These are phyloP conservation scores for Cladorrhinum samala DNA, from an alignment of 495 filamentous ascomycete genomes.

Conservation along the genomic window DNA sequence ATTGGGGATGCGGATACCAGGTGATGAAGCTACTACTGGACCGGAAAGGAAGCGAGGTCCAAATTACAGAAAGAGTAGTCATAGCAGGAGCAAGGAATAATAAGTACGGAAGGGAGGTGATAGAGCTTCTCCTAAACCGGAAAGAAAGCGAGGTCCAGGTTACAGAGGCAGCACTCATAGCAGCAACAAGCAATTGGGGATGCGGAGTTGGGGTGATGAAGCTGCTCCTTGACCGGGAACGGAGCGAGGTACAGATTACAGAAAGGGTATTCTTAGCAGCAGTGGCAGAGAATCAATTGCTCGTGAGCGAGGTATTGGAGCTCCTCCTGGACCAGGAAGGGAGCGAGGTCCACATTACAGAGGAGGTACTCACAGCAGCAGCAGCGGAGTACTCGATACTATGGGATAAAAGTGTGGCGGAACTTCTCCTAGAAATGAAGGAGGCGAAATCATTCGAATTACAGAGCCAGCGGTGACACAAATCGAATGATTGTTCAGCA, in stretches of 20 bases:
- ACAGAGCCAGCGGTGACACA: no score
- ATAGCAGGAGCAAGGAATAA: background rate
- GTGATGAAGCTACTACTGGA: no score
- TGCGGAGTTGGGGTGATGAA: background rate
- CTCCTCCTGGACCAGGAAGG: background rate
- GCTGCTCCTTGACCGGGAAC: background rate
- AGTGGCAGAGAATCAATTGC: background rate
- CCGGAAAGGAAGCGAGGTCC: no score
- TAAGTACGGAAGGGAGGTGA: background rate
- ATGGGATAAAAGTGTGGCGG: no score
- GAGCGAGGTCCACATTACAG: background rate
- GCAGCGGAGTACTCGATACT: no score
- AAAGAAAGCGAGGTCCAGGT: background rate
- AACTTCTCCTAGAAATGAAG: no score
- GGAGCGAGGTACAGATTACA: background rate
- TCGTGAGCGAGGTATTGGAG: background rate
- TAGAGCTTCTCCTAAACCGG: background rate
- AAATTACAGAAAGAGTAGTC: background rate
- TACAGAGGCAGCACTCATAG: background rate
- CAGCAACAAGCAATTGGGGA: background rate
- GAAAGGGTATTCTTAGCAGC: background rate
- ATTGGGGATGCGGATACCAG: no score
- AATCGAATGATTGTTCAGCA: no score
- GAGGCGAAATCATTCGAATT: no score
- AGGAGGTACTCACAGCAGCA: background rate